These are phyloP conservation scores for Eucalyptus pumila DNA, from an alignment of 345 rosid species.

Conservation along the genomic window DNA sequence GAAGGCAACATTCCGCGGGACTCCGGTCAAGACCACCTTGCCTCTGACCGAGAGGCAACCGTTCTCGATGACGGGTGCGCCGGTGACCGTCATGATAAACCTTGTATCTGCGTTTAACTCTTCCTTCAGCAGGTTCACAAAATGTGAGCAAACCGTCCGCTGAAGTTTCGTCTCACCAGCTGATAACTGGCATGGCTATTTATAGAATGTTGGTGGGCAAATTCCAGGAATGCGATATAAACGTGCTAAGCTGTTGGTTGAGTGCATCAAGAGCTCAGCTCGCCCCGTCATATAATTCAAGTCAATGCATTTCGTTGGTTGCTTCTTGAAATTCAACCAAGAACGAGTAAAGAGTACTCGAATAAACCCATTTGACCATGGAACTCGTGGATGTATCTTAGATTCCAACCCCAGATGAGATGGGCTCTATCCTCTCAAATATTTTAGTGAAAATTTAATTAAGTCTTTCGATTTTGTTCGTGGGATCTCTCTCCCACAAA, in stretches of 20 bases:
- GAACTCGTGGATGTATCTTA: background rate
- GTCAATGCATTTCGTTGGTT: background rate
- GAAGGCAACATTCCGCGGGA: conserved; percentile 26
- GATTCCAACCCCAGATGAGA: background rate
- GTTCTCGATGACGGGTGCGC: conserved; percentile 10
- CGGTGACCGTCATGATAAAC: conserved; percentile 14
- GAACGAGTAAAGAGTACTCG: background rate
- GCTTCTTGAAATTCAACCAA: background rate
- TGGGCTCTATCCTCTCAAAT: background rate
- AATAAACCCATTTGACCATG: background rate
- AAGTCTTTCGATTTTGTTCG: background rate
- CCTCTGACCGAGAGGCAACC: conserved; percentile 37
- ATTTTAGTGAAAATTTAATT: background rate
- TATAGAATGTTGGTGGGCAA: background rate
- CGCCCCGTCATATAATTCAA: background rate
- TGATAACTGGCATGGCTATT: background rate
- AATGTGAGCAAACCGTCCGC: background rate
- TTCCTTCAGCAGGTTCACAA: background rate
- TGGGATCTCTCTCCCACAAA: background rate
- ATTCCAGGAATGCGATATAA: background rate
- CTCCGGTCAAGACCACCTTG: conserved; percentile 14
- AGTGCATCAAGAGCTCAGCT: background rate
- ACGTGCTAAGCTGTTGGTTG: background rate
- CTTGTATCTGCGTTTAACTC: background rate
- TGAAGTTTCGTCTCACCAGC: background rate